phyloP scores from a whole-genome alignment of 805 yeast genomes.

The Candida vaughaniae region DNA sequence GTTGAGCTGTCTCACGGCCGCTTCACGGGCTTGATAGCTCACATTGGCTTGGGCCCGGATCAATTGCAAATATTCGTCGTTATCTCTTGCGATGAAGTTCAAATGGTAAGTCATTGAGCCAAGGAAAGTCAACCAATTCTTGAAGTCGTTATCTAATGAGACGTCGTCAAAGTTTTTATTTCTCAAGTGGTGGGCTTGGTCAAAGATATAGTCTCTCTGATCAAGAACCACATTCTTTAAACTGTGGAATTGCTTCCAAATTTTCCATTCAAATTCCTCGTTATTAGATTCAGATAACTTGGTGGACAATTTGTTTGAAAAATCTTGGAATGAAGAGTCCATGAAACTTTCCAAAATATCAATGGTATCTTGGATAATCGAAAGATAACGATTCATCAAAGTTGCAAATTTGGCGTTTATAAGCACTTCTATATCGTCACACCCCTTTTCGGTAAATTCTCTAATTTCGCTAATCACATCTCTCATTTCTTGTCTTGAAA shows the following conservation, averaged over 20 bases:
- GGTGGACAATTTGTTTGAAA: slow-evolving; percentile 56
- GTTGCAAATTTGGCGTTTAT: slow-evolving; percentile 27
- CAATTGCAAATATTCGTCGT: slow-evolving; percentile 53
- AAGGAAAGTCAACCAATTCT: slow-evolving; percentile 33
- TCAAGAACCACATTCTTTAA: slow-evolving; percentile 55
- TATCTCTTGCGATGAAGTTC: slow-evolving; percentile 53
- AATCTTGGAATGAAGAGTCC: slow-evolving; percentile 63
- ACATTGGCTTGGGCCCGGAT: slow-evolving; percentile 44
- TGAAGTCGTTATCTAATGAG: slow-evolving; percentile 36
- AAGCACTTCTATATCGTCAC: slow-evolving; percentile 21
- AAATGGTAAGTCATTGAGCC: slow-evolving; percentile 45
- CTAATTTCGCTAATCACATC: slow-evolving; percentile 28
- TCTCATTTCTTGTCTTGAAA: slow-evolving; percentile 36
- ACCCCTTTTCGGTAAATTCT: slow-evolving; percentile 21
- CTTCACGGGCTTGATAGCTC: slow-evolving; percentile 41
- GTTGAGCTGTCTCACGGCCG: slow-evolving; percentile 14
- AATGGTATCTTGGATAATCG: slow-evolving; percentile 42
- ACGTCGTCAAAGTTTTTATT: slow-evolving; percentile 11
- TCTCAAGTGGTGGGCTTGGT: slow-evolving; percentile 21
- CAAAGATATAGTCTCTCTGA: slow-evolving; percentile 51
- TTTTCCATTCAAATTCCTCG: slow-evolving; percentile 37
- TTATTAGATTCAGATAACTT: slow-evolving; percentile 14
- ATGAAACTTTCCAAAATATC: slow-evolving; percentile 75
- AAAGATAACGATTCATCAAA: slow-evolving; percentile 29
- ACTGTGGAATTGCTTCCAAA: slow-evolving; percentile 61